Base-by-base conservation (phyloP, 1,284 basidiomycete species). In the Cryptococcus hybrid region DNA sequence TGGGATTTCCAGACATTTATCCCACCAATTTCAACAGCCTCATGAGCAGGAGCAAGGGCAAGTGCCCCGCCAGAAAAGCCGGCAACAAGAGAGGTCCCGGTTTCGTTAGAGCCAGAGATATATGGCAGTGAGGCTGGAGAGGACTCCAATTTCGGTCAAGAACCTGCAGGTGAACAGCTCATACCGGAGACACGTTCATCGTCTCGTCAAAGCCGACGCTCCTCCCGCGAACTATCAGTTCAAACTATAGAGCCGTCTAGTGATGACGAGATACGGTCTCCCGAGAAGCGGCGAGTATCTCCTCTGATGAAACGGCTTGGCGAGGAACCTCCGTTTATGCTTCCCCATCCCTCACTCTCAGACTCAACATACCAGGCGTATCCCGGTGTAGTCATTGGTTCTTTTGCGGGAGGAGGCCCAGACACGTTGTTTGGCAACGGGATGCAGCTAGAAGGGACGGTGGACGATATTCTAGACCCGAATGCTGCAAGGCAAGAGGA, bases 401-500 rank as follows among this genome's bases (percentile, higher is more conserved):
- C 61, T 9, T 64, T 64, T 40, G 57, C 63, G 2, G 61, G 58
- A 15, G 60, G 57, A 1, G 47, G 55, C 9, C 51, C 37, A 7
- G 11, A 46, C 3, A 63, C 58, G 0, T 53, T 75, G 11, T 69
- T 75, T 38, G 67, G 67, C 42, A 53, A 64, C 18, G 59, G 61
- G 34, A 61, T 71, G 55, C 53, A 52, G 39, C 54, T 65, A 35
- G 64, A 66, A 40, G 66, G 58, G 34, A 56, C 58, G 11, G 69
- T 75, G 70, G 66, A 70, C 15, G 74, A 67, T 56, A 71, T 76
- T 30, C 54, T 76, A 11, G 73, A 74, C 57, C 64, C 66, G 0
- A 56, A 58, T 7, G 67, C 71, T 24, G 52, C 62, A 24, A 13
- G 35, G 24, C 53, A 42, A 58, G 36, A 35, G 9, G 52, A 51